Evolutionary conservation across 768 basidiomycete genomes (phyloP).

Genomic region (Collybia nuda): DNA sequence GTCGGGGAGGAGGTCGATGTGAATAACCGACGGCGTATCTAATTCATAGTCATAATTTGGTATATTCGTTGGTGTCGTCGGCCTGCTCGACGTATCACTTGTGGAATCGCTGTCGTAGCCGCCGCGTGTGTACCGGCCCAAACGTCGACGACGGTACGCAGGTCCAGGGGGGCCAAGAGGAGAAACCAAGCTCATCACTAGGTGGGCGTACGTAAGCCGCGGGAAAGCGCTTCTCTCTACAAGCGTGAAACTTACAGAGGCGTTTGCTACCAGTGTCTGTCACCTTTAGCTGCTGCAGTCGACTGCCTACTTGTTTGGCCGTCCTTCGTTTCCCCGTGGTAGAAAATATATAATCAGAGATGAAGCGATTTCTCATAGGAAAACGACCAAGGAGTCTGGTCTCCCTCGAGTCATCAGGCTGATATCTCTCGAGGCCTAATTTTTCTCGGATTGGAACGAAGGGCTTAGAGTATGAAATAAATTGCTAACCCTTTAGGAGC

Average conservation of each 20-base stretch:
- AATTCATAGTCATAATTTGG: conserved; percentile 27
- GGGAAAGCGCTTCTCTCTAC: not conserved
- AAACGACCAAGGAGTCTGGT: conserved; percentile 75
- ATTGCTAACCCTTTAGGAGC: conserved; percentile 62
- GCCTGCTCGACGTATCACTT: conserved; percentile 37
- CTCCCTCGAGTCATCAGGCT: conserved; percentile 71
- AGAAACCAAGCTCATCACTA: conserved; percentile 47
- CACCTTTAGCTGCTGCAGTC: conserved; percentile 76
- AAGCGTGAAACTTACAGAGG: conserved; percentile 32
- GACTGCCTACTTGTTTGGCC: conserved; percentile 79
- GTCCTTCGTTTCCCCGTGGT: conserved; percentile 70
- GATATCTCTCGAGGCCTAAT: conserved; percentile 66
- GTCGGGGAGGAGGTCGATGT: conserved; percentile 45
- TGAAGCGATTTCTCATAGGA: conserved; percentile 78
- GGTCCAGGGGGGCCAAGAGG: conserved; percentile 27
- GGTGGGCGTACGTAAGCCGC: conserved; percentile 7
- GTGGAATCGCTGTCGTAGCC: conserved; percentile 32
- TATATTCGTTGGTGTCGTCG: conserved; percentile 37
- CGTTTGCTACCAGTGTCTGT: conserved; percentile 69
- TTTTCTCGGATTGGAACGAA: conserved; percentile 8
- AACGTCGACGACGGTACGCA: conserved; percentile 10
- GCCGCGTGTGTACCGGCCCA: conserved; percentile 22
- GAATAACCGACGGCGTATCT: conserved; percentile 36
- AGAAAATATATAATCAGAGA: conserved; percentile 72
- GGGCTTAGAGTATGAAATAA: not conserved